Evolutionary conservation across 305 asterid species (phyloP).

Genomic region (Fraxinus paxiana): DNA sequence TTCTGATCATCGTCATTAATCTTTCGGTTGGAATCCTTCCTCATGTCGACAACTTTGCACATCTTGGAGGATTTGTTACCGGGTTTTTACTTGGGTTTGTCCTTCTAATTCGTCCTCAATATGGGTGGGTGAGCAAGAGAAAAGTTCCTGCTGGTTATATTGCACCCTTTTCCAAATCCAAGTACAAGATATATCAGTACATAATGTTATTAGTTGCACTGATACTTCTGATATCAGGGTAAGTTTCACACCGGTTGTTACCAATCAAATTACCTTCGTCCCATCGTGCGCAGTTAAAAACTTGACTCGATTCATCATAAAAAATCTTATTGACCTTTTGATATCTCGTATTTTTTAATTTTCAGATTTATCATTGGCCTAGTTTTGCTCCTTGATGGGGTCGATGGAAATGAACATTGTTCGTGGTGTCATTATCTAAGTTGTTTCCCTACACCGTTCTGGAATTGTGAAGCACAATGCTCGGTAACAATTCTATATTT

Average conservation of each 20-base stretch:
- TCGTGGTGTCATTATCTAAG: slow-evolving; percentile 88
- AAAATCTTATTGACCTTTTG: neutral
- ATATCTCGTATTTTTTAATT: neutral
- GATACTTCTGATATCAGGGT: slow-evolving; percentile 46
- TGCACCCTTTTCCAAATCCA: slow-evolving; percentile 39
- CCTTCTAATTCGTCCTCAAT: slow-evolving; percentile 80
- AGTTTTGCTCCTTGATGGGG: slow-evolving; percentile 46
- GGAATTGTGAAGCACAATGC: slow-evolving; percentile 73
- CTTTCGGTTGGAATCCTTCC: slow-evolving; percentile 91
- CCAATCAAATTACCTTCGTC: neutral
- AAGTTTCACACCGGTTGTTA: neutral
- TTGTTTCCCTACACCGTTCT: slow-evolving; percentile 79
- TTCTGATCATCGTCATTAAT: slow-evolving; percentile 63
- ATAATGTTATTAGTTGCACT: slow-evolving; percentile 38
- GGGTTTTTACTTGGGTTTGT: slow-evolving; percentile 79
- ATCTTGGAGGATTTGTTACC: slow-evolving; percentile 72
- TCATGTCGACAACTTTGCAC: slow-evolving; percentile 94
- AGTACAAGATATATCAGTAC: slow-evolving; percentile 68
- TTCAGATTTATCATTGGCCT: slow-evolving; percentile 28
- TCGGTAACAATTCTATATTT: slow-evolving; percentile 31
- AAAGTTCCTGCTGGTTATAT: slow-evolving; percentile 36
- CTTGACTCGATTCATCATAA: neutral
- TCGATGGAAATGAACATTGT: slow-evolving; percentile 76
- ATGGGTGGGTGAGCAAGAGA: slow-evolving; percentile 48
- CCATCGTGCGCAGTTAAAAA: neutral